phyloP scores from a whole-genome alignment of 371 early-diverging fungal genomes.

The Parasitella parasitica region DNA sequence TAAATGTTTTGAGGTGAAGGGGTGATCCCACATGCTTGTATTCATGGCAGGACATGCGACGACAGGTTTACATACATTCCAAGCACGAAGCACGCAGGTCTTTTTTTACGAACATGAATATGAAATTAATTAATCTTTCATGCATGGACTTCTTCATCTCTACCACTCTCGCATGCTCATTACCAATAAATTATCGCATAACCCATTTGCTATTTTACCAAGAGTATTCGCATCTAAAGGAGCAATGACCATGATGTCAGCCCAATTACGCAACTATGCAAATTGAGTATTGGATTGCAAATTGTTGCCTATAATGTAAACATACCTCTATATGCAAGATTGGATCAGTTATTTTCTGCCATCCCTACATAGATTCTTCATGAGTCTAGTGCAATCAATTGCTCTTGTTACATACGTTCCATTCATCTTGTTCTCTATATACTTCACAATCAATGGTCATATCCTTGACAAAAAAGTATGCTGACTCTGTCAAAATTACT shows the following conservation, averaged over 20 bases:
- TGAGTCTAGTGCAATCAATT: not conserved
- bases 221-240: conserved; percentile 95
- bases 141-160: not conserved
- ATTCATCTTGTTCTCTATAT: conserved; percentile 86
- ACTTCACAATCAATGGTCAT: conserved; percentile 51
- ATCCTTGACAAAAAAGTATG: conserved; percentile 80
- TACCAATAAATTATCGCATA: conserved; percentile 94
- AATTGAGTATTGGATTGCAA: too few relatives aligned
- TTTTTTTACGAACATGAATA: conserved; percentile 18
- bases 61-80: conserved; percentile 75
- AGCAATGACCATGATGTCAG: conserved; percentile 85
- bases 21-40: conserved; percentile 96
- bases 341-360: conserved; percentile 84
- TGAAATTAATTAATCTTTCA: not conserved
- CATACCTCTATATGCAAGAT: conserved; percentile 91
- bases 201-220: conserved; percentile 88
- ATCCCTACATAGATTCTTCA: conserved; percentile 45
- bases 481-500: conserved; percentile 71
- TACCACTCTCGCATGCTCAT: not conserved
- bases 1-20: conserved; percentile 80
- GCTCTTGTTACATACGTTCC: conserved; percentile 58
- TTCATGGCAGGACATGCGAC: conserved; percentile 96
- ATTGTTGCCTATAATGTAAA: not conserved
- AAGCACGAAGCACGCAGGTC: conserved; percentile 92
- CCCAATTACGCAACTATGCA: conserved; percentile 93